A percentile compares a stretch with the other conserved stretches of the same genome.
These are phyloP conservation scores for Globisporangium emineosum DNA, from an alignment of 352 stramenopile genomes.

Conservation along the genomic window DNA sequence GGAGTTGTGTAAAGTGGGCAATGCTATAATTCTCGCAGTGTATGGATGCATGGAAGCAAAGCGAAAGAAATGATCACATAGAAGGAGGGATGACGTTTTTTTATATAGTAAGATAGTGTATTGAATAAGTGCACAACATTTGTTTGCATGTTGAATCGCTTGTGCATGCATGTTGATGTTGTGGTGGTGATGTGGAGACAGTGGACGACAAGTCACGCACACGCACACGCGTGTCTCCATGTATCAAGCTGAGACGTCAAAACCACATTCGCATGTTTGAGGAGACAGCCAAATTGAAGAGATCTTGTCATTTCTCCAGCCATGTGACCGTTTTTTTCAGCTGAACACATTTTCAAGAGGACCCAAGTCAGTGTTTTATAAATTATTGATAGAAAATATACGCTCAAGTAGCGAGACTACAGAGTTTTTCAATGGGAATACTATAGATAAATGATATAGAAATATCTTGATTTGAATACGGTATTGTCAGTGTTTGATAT, in stretches of 20 bases:
- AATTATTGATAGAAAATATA: too few relatives aligned
- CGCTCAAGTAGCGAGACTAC: too few relatives aligned
- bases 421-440: too few relatives aligned
- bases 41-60: neutral
- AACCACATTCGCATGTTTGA: neutral
- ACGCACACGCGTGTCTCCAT: neutral
- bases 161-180: neutral
- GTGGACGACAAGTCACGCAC: neutral
- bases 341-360: too few relatives aligned
- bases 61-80: neutral
- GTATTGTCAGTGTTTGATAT: neutral
- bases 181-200: neutral
- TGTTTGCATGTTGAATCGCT: neutral
- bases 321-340: too few relatives aligned
- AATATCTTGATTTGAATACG: neutral
- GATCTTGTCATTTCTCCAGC: too few relatives aligned
- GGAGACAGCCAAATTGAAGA: too few relatives aligned
- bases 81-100: neutral
- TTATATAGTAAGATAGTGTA: neutral
- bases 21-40: neutral
- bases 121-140: neutral
- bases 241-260: neutral
- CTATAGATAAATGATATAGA: too few relatives aligned
- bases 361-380: too few relatives aligned
- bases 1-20: constrained; percentile 11